A percentile compares a stretch with the other conserved stretches of the same genome.
Conservation (phyloP, 2,329 filamentous ascomycete species). For the Sporothrix luriei region DNA sequence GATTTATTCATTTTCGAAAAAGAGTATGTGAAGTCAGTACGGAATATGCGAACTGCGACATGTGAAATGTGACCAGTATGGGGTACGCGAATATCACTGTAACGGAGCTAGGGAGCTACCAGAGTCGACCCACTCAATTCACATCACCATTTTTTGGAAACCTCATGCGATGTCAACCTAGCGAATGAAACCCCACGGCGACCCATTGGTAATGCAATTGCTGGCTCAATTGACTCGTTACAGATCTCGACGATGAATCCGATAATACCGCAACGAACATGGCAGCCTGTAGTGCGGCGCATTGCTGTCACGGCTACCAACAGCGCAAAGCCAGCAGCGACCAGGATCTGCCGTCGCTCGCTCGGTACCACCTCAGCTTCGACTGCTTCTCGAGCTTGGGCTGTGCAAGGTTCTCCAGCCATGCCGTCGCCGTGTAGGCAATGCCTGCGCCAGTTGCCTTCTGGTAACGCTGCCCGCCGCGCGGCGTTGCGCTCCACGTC, state of each 20-base stretch:
- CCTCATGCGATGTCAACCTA: slow-evolving; percentile 6
- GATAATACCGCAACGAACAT: slow-evolving; percentile 23
- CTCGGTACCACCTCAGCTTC: background rate
- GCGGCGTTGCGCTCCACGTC: background rate
- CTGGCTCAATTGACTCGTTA: background rate
- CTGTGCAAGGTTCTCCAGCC: background rate
- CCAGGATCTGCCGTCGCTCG: slow-evolving; percentile 5
- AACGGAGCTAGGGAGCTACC: slow-evolving; percentile 13
- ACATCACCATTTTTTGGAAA: slow-evolving; percentile 27
- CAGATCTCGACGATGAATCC: slow-evolving; percentile 21
- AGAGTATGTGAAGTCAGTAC: no score
- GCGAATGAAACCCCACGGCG: background rate
- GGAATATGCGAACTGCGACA: background rate
- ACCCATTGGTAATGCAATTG: slow-evolving; percentile 2
- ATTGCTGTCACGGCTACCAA: background rate
- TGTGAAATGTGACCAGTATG: slow-evolving; percentile 15
- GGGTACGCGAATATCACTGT: slow-evolving; percentile 18
- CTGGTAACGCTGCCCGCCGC: background rate
- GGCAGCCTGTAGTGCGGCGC: slow-evolving; percentile 16
- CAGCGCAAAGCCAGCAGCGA: background rate
- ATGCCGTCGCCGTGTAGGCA: slow-evolving; percentile 21
- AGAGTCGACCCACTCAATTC: slow-evolving; percentile 24
- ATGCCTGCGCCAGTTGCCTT: slow-evolving; percentile 14
- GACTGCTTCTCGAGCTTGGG: background rate
- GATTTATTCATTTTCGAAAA: background rate